Evolutionary conservation across 2,329 filamentous ascomycete genomes (phyloP).

Genomic region (Fusarium anguioides): DNA sequence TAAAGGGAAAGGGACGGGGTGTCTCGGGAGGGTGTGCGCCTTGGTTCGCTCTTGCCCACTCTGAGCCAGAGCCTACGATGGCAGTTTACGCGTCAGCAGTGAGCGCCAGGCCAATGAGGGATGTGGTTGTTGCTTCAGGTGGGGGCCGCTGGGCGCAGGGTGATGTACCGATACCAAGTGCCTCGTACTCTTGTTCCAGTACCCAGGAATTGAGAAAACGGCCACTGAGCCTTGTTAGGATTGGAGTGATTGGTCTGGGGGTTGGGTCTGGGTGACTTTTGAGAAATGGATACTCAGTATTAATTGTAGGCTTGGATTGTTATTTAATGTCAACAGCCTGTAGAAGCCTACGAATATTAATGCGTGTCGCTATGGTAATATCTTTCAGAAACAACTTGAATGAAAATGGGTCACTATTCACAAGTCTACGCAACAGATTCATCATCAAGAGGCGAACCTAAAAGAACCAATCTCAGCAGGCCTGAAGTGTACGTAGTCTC

Average conservation of each 20-base stretch:
- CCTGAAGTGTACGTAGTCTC: slow-evolving; percentile 34
- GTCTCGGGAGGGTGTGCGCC: slow-evolving; percentile 49
- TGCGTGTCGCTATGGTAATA: slow-evolving; percentile 20
- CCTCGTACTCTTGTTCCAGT: slow-evolving; percentile 29
- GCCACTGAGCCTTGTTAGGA: slow-evolving; percentile 9
- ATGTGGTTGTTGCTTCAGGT: slow-evolving; percentile 19
- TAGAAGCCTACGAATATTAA: slow-evolving; percentile 23
- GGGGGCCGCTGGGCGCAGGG: slow-evolving; percentile 44
- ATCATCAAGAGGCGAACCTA: slow-evolving; percentile 40
- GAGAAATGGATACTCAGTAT: not conserved
- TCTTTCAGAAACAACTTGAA: not conserved
- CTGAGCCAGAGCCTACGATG: slow-evolving; percentile 45
- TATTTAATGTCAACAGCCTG: slow-evolving; percentile 24
- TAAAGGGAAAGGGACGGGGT: slow-evolving; percentile 50
- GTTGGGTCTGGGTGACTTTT: not conserved
- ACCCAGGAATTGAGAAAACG: slow-evolving; percentile 13
- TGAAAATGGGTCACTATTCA: slow-evolving; percentile 16
- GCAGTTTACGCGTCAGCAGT: slow-evolving; percentile 55
- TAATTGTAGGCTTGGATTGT: slow-evolving; percentile 7
- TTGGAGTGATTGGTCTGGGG: not conserved
- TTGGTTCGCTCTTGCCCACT: slow-evolving; percentile 43
- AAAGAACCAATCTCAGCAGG: slow-evolving; percentile 22
- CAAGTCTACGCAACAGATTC: slow-evolving; percentile 38
- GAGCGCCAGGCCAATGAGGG: slow-evolving; percentile 47
- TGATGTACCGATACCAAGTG: slow-evolving; percentile 43